phyloP scores from a whole-genome alignment of 805 yeast genomes.

The Starmera quercuum region DNA sequence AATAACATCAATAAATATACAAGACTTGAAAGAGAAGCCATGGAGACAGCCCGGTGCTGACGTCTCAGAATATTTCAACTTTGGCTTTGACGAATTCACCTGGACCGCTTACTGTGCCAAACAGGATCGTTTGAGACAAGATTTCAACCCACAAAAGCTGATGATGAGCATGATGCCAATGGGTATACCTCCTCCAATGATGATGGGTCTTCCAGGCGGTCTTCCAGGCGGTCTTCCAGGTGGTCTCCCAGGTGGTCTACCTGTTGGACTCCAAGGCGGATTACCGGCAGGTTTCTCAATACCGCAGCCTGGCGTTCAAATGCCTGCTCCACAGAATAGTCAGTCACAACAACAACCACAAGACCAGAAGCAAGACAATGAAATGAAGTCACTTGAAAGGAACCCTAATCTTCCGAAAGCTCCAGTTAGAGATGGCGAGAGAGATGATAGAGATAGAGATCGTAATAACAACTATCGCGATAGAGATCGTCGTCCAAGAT shows the following conservation, averaged over 20 bases:
- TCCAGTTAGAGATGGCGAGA: conserved; percentile 10
- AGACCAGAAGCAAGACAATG: conserved; percentile 4
- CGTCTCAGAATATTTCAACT: conserved; percentile 88
- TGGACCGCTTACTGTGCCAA: conserved; percentile 91
- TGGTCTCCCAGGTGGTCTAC: not conserved
- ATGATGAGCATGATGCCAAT: conserved; percentile 52
- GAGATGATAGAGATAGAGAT: conserved; percentile 13
- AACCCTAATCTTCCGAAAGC: conserved; percentile 9
- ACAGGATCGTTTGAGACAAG: conserved; percentile 75
- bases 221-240: conserved; percentile 2
- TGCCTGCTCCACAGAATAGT: conserved; percentile 5
- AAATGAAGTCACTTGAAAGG: not conserved
- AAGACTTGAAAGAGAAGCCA: conserved; percentile 85
- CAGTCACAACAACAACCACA: conserved; percentile 5
- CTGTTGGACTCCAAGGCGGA: too few relatives aligned
- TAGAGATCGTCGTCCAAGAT: conserved; percentile 15
- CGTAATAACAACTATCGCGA: conserved; percentile 12
- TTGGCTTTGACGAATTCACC: conserved; percentile 92
- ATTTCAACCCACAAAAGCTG: conserved; percentile 75
- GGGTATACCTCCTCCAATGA: conserved; percentile 28
- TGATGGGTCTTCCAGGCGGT: conserved; percentile 21
- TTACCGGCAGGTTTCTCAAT: not conserved
- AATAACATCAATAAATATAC: conserved; percentile 71
- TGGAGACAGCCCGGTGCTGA: conserved; percentile 99
- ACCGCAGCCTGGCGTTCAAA: not conserved